Conservation (phyloP, 2,329 filamentous ascomycete genomes). For the Ophiosphaerella narmari region DNA sequence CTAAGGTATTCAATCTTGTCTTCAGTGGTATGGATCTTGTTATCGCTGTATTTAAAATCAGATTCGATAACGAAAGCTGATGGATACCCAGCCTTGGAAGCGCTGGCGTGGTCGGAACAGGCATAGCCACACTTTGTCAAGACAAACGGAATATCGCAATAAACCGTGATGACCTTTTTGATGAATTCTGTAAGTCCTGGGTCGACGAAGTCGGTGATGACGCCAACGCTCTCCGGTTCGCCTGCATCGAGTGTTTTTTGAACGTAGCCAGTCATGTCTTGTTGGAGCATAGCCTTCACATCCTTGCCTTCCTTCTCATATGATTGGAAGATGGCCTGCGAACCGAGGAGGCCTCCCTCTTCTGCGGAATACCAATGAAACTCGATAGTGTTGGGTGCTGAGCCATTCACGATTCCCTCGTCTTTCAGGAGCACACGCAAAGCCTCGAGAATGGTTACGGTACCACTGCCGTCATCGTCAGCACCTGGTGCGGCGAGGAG, state of each 20-base stretch:
- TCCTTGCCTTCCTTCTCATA: conserved; percentile 76
- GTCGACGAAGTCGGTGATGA: conserved; percentile 92
- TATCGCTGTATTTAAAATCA: conserved; percentile 66
- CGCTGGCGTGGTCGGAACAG: conserved; percentile 75
- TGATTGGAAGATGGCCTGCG: conserved; percentile 82
- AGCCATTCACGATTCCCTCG: conserved; percentile 70
- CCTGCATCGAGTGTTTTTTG: conserved; percentile 82
- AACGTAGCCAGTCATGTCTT: conserved; percentile 89
- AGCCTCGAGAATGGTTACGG: conserved; percentile 92
- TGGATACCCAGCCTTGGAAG: conserved; percentile 74
- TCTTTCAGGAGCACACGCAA: conserved; percentile 78
- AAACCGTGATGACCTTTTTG: conserved; percentile 83
- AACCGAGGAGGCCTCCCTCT: conserved; percentile 84
- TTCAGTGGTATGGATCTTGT: conserved; percentile 71
- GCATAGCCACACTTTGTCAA: conserved; percentile 90
- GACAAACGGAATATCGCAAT: conserved; percentile 86
- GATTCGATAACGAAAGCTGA: conserved; percentile 78
- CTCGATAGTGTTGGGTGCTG: conserved; percentile 83
- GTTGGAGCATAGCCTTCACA: conserved; percentile 95
- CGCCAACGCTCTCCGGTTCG: conserved; percentile 81
- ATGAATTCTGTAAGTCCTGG: conserved; percentile 82
- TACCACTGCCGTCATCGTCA: conserved; percentile 93
- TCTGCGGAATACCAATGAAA: conserved; percentile 97
- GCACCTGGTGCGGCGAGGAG: conserved; percentile 85
- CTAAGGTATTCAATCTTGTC: conserved; percentile 73